Percentiles rank a stretch among this genome's conserved stretches.
phyloP scores from a whole-genome alignment of 805 yeast species.

The Ogataea trehalophila region DNA sequence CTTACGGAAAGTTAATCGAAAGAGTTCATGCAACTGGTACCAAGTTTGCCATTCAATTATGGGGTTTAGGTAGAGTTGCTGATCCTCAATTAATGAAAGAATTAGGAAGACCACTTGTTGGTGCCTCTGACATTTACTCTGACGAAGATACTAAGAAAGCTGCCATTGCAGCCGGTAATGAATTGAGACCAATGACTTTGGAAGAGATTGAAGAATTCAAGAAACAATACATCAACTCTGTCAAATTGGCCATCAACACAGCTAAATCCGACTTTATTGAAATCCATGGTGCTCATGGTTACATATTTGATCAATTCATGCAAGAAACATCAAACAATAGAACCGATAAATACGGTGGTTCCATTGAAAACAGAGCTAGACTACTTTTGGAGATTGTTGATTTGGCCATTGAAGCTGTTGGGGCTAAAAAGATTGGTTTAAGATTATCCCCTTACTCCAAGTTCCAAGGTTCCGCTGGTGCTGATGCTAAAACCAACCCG shows the following conservation, averaged over 20 bases:
- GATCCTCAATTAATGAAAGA: constrained; percentile 31
- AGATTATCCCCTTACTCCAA: constrained; percentile 44
- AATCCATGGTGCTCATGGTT: constrained; percentile 39
- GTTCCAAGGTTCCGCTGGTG: constrained; percentile 37
- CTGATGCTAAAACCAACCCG: constrained; percentile 28
- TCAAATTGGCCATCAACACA: constrained; percentile 31
- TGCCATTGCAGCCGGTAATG: constrained; percentile 35
- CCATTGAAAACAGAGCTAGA: constrained; percentile 39
- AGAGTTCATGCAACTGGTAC: constrained; percentile 46
- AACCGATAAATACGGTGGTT: constrained; percentile 42
- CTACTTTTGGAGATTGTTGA: constrained; percentile 45
- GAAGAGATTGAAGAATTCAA: constrained; percentile 38
- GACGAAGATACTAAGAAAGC: constrained; percentile 31
- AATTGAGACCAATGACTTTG: constrained; percentile 41
- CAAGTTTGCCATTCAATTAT: constrained; percentile 42
- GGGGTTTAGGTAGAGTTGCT: constrained; percentile 40
- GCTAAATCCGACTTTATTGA: constrained; percentile 41
- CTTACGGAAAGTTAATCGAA: constrained; percentile 44
- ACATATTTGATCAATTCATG: constrained; percentile 36
- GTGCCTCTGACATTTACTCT: constrained; percentile 38
- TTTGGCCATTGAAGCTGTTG: constrained; percentile 43
- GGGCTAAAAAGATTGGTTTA: constrained; percentile 43
- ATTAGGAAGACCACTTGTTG: constrained; percentile 30
- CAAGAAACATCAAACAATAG: constrained; percentile 33
- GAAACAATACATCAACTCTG: constrained; percentile 39